phyloP scores from a whole-genome alignment of 2,329 filamentous ascomycete species.

The Alternaria ethzedia region DNA sequence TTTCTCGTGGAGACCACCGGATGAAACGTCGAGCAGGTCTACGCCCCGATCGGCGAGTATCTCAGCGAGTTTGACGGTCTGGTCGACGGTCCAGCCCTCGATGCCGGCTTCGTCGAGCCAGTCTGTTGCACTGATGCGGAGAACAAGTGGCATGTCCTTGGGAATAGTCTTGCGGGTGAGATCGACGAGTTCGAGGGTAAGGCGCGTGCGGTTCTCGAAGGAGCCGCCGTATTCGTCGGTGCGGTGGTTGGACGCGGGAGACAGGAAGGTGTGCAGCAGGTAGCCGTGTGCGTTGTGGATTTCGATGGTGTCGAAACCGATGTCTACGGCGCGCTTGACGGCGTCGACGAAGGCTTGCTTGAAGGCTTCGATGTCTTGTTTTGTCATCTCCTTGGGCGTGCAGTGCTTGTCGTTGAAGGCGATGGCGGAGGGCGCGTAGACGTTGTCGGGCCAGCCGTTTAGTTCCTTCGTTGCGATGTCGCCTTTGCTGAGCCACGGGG shows the following conservation, averaged over 20 bases:
- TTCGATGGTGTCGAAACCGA: slow-evolving; percentile 79
- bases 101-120: slow-evolving; percentile 70
- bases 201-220: slow-evolving; percentile 73
- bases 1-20: slow-evolving; percentile 70
- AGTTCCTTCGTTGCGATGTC: slow-evolving; percentile 62
- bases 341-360: slow-evolving; percentile 69
- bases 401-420: slow-evolving; percentile 68
- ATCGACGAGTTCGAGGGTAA: slow-evolving; percentile 72
- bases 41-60: slow-evolving; percentile 75
- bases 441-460: slow-evolving; percentile 62
- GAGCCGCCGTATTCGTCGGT: slow-evolving; percentile 72
- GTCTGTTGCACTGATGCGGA: slow-evolving; percentile 76
- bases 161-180: slow-evolving; percentile 68
- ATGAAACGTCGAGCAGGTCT: slow-evolving; percentile 83
- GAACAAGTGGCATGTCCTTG: slow-evolving; percentile 71
- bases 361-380: slow-evolving; percentile 69
- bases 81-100: slow-evolving; percentile 70
- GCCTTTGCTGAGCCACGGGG: slow-evolving; percentile 67
- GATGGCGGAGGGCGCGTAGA: slow-evolving; percentile 64
- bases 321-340: slow-evolving; percentile 59
- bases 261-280: slow-evolving; percentile 72
- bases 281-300: slow-evolving; percentile 84
- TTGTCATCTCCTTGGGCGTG: slow-evolving; percentile 70
- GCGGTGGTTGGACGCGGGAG: slow-evolving; percentile 72
- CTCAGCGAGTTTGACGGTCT: slow-evolving; percentile 68